Evolutionary conservation across 768 basidiomycete genomes (phyloP).

Genomic region (Kwoniella botswanensis): DNA sequence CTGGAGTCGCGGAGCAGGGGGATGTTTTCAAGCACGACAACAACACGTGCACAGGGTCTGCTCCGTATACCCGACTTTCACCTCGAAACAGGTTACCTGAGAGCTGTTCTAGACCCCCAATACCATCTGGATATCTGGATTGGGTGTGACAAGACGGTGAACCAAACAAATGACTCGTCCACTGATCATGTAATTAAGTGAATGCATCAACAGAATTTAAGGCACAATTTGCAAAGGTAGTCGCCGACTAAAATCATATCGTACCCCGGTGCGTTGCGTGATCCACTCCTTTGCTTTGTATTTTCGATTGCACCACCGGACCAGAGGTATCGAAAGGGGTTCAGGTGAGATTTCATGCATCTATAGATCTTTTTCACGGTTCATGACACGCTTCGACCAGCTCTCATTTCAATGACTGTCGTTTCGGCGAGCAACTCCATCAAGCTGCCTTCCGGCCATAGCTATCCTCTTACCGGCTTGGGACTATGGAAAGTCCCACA

Average conservation of each 20-base stretch:
- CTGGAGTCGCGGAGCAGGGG: too few species aligned
- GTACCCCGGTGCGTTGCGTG: neutral
- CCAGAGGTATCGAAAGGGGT: neutral
- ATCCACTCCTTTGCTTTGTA: neutral
- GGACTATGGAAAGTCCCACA: conserved; percentile 55
- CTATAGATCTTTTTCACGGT: too few species aligned
- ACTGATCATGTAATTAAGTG: neutral
- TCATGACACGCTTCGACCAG: neutral
- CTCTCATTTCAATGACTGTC: neutral
- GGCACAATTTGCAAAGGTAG: neutral
- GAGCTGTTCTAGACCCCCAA: too few species aligned
- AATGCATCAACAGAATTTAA: neutral
- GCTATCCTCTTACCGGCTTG: conserved; percentile 36
- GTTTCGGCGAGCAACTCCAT: neutral
- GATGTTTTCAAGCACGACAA: too few species aligned
- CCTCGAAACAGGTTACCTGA: too few species aligned
- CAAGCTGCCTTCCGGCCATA: conserved; percentile 11
- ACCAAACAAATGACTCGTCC: too few species aligned
- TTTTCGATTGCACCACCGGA: neutral
- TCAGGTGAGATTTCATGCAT: neutral
- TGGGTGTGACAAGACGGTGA: too few species aligned
- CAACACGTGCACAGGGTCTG: too few species aligned
- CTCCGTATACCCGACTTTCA: too few species aligned
- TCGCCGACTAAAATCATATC: neutral
- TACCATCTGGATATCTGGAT: too few species aligned